These are phyloP conservation scores for Quercus gilva DNA, from an alignment of 306 rosid species.

Conservation along the genomic window DNA sequence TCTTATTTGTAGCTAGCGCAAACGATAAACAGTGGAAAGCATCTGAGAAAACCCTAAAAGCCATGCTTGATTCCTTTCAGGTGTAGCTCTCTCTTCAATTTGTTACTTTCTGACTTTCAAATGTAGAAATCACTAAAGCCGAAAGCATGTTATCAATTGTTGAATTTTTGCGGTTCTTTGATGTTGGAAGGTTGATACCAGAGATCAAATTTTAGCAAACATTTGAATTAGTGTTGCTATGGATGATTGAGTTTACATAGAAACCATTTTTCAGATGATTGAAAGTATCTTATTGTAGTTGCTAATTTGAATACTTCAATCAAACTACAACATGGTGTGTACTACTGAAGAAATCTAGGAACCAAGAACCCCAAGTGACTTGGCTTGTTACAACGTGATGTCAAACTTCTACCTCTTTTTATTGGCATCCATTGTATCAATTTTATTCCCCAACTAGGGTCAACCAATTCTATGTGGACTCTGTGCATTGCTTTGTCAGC, in stretches of 20 bases:
- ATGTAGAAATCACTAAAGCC: conserved; percentile 17
- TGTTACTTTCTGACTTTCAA: conserved; percentile 17
- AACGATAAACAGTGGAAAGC: conserved; percentile 90
- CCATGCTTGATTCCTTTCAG: conserved; percentile 84
- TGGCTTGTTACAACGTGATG: too few relatives aligned
- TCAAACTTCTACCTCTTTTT: too few relatives aligned
- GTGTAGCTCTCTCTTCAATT: conserved; percentile 39
- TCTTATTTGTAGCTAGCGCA: conserved; percentile 88
- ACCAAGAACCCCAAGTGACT: not conserved
- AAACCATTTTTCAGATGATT: not conserved
- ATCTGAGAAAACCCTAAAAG: conserved; percentile 65
- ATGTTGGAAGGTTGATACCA: not conserved
- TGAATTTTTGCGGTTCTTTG: not conserved
- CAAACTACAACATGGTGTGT: not conserved
- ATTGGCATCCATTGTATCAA: too few relatives aligned
- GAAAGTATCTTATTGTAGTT: not conserved
- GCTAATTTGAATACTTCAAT: not conserved
- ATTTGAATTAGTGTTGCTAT: not conserved
- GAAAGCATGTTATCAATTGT: not conserved
- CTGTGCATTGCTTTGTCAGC: too few relatives aligned
- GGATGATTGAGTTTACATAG: not conserved
- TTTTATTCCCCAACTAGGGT: too few relatives aligned
- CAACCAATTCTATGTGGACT: too few relatives aligned
- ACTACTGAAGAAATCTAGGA: not conserved
- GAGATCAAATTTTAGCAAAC: not conserved